Conservation (phyloP, 2,329 filamentous ascomycete species). For the Allantophomopsis lycopodina region DNA sequence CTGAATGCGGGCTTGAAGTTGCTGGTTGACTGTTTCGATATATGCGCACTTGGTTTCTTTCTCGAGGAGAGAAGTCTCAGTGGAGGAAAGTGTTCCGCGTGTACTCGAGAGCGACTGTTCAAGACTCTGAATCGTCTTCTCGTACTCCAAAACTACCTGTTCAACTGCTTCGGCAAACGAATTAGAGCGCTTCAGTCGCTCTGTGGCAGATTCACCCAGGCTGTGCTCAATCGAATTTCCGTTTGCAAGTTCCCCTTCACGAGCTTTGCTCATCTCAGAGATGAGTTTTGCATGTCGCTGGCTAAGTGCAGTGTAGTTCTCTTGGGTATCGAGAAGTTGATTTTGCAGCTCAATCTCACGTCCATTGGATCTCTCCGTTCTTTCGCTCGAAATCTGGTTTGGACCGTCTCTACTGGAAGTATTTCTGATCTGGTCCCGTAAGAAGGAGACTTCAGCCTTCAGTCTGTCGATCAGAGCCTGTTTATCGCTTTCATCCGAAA, state of each 20-base stretch:
- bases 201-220: conserved; percentile 65
- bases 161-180: conserved; percentile 94
- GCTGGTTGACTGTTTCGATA: conserved; percentile 79
- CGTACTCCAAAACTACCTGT: conserved; percentile 91
- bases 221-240: conserved; percentile 45
- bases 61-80: conserved; percentile 78
- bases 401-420: conserved; percentile 50
- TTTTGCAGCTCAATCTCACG: conserved; percentile 86
- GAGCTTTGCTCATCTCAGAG: conserved; percentile 77
- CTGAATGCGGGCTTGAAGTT: conserved; percentile 80
- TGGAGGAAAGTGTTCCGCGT: conserved; percentile 65
- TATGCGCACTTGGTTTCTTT: conserved; percentile 91
- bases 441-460: conserved; percentile 83
- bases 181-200: conserved; percentile 85
- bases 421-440: conserved; percentile 85
- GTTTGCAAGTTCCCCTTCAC: conserved; percentile 51
- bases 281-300: conserved; percentile 93
- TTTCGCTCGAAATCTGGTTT: conserved; percentile 45
- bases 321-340: conserved; percentile 80
- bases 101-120: conserved; percentile 88
- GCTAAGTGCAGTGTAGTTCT: conserved; percentile 86
- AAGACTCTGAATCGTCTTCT: conserved; percentile 91
- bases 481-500: conserved; percentile 81
- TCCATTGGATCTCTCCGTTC: conserved; percentile 66
- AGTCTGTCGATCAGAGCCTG: conserved; percentile 86